Evolutionary conservation across 2,329 filamentous ascomycete species (phyloP).

Genomic region (Microsporum audouinii): DNA sequence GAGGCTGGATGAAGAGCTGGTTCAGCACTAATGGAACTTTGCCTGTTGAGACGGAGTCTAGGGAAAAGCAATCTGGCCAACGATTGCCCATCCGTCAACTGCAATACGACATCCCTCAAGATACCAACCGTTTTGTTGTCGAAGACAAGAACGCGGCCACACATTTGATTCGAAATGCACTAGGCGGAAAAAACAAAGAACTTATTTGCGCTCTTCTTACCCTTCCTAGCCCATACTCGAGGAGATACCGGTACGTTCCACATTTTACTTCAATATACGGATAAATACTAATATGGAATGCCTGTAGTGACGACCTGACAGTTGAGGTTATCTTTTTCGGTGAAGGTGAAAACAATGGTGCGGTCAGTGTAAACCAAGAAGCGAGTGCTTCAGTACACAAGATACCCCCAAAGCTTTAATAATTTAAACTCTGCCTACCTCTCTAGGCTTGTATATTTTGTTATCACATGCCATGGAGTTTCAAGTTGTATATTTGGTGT

Average conservation of each 20-base stretch:
- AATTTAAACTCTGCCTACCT: neutral
- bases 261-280: neutral
- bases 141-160: slow-evolving; percentile 95
- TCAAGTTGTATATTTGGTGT: neutral
- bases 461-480: neutral
- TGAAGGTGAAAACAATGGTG: slow-evolving; percentile 61
- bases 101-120: slow-evolving; percentile 70
- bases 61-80: slow-evolving; percentile 52
- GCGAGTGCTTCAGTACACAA: slow-evolving; percentile 55
- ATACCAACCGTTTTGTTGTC: slow-evolving; percentile 72
- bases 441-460: neutral
- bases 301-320: slow-evolving; percentile 73
- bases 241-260: slow-evolving; percentile 65
- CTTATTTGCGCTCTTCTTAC: slow-evolving; percentile 88
- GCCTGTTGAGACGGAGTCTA: slow-evolving; percentile 59
- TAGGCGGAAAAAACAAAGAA: slow-evolving; percentile 86
- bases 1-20: slow-evolving; percentile 64
- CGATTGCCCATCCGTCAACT: slow-evolving; percentile 70
- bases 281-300: slow-evolving; percentile 18
- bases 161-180: slow-evolving; percentile 85
- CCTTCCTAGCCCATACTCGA: slow-evolving; percentile 77
- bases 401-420: slow-evolving; percentile 40
- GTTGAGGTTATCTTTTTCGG: slow-evolving; percentile 99
- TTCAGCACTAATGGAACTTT: slow-evolving; percentile 47
- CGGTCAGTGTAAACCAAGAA: slow-evolving; percentile 73